Base-by-base conservation (phyloP, 768 basidiomycete species). In the Boletus edulis region DNA sequence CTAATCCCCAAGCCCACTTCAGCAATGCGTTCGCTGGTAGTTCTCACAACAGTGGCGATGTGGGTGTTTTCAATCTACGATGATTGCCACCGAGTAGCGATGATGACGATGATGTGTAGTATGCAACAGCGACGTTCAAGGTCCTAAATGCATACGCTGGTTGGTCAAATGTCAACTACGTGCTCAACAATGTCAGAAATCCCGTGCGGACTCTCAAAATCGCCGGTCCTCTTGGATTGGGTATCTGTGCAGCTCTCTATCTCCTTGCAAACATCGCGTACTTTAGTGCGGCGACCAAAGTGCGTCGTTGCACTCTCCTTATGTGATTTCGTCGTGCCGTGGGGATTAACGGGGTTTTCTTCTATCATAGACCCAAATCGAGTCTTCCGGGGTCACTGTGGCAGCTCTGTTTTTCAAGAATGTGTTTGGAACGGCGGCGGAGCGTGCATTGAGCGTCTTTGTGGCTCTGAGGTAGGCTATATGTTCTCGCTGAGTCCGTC, bases 111-210 rank as follows among this genome's bases (percentile, higher is more conserved):
- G 3, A 39, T 14, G 8, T 9, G 7, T 51, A 83, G 82, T 85
- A 84, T 51, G 83, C 82, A 0, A 82, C 82, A 1, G 83, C 82
- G 2, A 83, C 76, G 2, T 84, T 82, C 76, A 84, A 84, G 58
- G 81, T 85, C n/a, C 70, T 85, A 17, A 73, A 75, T 55, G 66
- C 77, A 1, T 81, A 77, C 50, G 34, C 67, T 4, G 83, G 83
- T 5, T 84, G 83, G 82, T 80, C 79, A 3, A 81, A 80, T 45
- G 78, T 80, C 45, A 83, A 83, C 62, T 82, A 82, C 49, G 83
- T 56, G 7, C 67, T 85, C 53, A 84, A 83, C 67, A 81, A 84
- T 11, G 81, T 85, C 49, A 79, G 77, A 57, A 71, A 84, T 59
- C 83, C 83, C 0, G 74, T 83, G 3, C 76, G 80, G 42, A 86